Evolutionary conservation across 2,329 filamentous ascomycete genomes (phyloP).

Genomic region (Ceratocystis variospora): DNA sequence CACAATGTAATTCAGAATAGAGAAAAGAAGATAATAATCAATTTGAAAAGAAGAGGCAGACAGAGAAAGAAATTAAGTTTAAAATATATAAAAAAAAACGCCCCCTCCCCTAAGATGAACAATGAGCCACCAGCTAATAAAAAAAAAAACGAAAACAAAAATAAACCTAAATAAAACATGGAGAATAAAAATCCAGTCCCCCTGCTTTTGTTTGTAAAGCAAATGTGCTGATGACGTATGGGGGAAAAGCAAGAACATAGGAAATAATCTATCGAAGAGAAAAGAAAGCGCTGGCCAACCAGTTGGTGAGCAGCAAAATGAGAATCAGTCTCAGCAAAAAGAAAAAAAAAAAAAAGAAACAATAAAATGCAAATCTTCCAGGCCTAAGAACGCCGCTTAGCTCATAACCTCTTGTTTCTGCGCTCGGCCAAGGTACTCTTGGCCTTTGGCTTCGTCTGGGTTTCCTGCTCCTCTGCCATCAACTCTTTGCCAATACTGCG

Average conservation of each 20-base stretch:
- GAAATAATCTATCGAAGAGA: conserved; percentile 12
- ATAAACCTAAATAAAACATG: too few species aligned
- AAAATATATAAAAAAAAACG: conserved; percentile 1
- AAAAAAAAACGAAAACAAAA: too few species aligned
- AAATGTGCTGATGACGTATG: too few species aligned
- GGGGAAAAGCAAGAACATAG: background rate
- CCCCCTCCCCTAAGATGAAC: too few species aligned
- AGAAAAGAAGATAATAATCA: background rate
- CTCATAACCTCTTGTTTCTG: conserved; percentile 3
- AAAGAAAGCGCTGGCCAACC: background rate
- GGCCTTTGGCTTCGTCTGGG: background rate
- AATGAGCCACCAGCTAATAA: too few species aligned
- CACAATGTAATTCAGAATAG: too few species aligned
- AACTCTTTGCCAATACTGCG: conserved; percentile 48
- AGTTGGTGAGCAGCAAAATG: background rate
- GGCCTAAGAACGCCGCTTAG: background rate
- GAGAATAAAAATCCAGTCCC: too few species aligned
- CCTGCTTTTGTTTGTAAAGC: too few species aligned
- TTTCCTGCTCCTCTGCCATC: background rate
- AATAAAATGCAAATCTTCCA: background rate
- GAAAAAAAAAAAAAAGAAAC: background rate
- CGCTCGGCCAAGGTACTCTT: background rate
- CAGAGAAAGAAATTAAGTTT: background rate
- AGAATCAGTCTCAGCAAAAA: background rate
- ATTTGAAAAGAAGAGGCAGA: background rate